phyloP scores from a whole-genome alignment of 345 rosid genomes.

The Erucastrum elatum region DNA sequence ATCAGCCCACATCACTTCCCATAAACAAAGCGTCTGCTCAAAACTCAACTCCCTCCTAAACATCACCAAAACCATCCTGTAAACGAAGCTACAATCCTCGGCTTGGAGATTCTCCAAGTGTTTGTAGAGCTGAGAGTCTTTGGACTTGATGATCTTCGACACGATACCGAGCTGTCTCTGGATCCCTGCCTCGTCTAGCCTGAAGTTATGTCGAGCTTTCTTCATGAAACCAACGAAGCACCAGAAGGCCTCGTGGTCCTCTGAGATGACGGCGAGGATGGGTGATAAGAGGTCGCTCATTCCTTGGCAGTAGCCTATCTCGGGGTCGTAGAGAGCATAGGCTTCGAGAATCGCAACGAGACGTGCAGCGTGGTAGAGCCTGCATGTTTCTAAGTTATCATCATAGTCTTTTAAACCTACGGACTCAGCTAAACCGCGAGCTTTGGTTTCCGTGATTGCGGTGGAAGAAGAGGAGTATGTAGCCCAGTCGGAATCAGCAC shows the following conservation, averaged over 20 bases:
- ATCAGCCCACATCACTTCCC: constrained; percentile 99
- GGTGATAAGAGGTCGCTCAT: constrained; percentile 98
- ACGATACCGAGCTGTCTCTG: constrained; percentile 85
- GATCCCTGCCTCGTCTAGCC: constrained; percentile 95
- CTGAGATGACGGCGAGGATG: constrained; percentile 66
- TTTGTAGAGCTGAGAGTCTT: constrained; percentile 89
- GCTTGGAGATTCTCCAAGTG: constrained; percentile 95
- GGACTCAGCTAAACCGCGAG: constrained; percentile 64
- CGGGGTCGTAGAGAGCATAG: constrained; percentile 83
- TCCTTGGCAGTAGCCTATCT: constrained; percentile 98
- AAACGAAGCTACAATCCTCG: constrained; percentile 94
- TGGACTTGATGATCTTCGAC: constrained; percentile 81
- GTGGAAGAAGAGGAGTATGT: constrained; percentile 61
- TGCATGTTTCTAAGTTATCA: constrained; percentile 75
- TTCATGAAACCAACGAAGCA: constrained; percentile 96
- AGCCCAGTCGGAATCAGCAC: constrained; percentile 92
- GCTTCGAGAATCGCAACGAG: constrained; percentile 93
- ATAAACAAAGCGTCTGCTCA: constrained; percentile 87
- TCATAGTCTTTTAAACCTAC: constrained; percentile 88
- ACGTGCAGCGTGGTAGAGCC: constrained; percentile 90
- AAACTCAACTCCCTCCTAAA: constrained; percentile 91
- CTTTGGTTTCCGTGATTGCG: constrained; percentile 62
- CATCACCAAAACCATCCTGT: constrained; percentile 96
- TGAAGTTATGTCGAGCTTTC: constrained; percentile 94
- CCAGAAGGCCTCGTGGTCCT: constrained; percentile 97